Evolutionary conservation across 2,329 filamentous ascomycete species (phyloP).

Genomic region (Epichloe amarillans): DNA sequence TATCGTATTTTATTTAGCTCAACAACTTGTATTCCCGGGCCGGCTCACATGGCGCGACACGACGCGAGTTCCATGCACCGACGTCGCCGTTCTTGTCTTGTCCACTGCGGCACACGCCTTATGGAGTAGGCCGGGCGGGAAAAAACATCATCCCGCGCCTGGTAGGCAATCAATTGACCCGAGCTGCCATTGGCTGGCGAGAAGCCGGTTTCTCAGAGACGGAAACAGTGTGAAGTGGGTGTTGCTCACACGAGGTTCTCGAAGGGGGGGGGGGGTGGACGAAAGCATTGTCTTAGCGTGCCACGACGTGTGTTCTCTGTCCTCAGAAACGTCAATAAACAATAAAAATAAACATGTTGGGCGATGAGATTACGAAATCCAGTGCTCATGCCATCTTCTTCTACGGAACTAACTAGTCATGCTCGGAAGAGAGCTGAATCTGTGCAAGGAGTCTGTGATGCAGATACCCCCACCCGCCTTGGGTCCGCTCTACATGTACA

Average conservation of each 20-base stretch:
- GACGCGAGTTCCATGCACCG: neutral
- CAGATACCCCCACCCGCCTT: neutral
- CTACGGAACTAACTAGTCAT: no score
- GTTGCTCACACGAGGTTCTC: neutral
- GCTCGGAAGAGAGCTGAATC: neutral
- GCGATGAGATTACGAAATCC: no score
- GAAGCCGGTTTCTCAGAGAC: neutral
- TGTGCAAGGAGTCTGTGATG: neutral
- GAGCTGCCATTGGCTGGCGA: neutral
- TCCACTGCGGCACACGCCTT: no score
- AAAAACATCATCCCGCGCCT: no score
- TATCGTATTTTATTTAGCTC: no score
- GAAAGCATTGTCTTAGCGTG: neutral
- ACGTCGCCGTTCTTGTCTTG: no score
- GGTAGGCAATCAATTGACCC: no score
- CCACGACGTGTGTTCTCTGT: neutral
- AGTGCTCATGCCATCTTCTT: no score
- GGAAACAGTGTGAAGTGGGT: neutral
- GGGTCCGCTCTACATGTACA: neutral
- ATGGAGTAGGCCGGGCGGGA: no score
- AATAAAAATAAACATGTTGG: neutral
- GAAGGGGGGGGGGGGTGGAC: neutral
- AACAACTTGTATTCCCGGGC: no score
- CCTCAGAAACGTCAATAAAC: neutral
- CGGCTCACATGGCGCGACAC: no score